Evolutionary conservation across 2,329 filamentous ascomycete genomes (phyloP).

Genomic region (Byssothecium circinans): DNA sequence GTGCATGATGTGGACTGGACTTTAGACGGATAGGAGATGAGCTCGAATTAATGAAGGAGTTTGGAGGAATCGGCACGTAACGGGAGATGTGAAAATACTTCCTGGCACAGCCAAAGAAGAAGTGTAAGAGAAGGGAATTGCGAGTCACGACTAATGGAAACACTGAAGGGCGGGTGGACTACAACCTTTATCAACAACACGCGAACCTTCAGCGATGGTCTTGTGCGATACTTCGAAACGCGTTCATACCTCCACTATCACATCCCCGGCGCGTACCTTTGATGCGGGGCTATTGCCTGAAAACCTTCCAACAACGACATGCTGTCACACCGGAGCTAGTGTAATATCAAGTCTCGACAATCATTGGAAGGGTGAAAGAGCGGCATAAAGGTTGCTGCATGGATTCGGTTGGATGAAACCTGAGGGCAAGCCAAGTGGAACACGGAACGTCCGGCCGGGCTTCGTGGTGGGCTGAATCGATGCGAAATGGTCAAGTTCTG

Average conservation of each 20-base stretch:
- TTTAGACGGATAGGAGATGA: too few species aligned
- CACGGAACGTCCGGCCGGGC: constrained; percentile 22
- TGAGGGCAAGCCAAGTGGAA: constrained; percentile 18
- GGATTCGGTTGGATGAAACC: constrained; percentile 28
- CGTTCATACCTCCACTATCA: constrained; percentile 1
- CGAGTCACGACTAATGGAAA: too few species aligned
- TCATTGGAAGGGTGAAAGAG: constrained; percentile 17
- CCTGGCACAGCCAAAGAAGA: too few species aligned
- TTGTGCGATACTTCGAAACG: constrained; percentile 11
- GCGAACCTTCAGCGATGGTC: neutral
- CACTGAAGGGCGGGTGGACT: too few species aligned
- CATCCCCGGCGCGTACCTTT: constrained; percentile 1
- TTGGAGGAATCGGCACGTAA: too few species aligned
- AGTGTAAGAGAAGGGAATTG: too few species aligned
- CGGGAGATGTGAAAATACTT: too few species aligned
- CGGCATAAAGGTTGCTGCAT: constrained; percentile 19
- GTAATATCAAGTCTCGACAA: constrained; percentile 1
- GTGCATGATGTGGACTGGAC: too few species aligned
- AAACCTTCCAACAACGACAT: constrained; percentile 11
- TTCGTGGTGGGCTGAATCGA: constrained; percentile 9
- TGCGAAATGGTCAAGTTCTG: constrained; percentile 7
- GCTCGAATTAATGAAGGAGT: too few species aligned
- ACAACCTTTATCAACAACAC: neutral
- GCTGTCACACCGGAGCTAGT: constrained; percentile 1
- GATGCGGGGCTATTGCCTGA: constrained; percentile 11